A percentile compares a stretch with the other conserved stretches of the same genome.
Conservation (phyloP, 2,329 filamentous ascomycete species). For the Cladosporium sp. region DNA sequence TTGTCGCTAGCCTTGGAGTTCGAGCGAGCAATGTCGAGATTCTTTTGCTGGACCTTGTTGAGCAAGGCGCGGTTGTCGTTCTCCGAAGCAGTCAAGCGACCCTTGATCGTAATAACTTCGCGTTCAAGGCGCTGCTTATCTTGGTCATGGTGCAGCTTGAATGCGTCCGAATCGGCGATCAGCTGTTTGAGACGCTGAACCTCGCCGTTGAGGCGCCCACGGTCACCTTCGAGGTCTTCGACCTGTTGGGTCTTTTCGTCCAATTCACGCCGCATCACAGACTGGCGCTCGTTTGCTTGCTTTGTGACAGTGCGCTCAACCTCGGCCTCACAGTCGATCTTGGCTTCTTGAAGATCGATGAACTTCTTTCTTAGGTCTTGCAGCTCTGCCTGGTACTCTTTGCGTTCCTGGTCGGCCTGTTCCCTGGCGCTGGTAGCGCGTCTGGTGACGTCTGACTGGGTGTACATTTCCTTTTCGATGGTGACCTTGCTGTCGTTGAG, state of each 20-base stretch:
- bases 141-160: conserved; percentile 84
- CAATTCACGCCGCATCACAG: conserved; percentile 71
- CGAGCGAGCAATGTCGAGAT: conserved; percentile 88
- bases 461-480: conserved; percentile 96
- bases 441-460: conserved; percentile 85
- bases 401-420: conserved; percentile 78
- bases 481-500: conserved; percentile 94
- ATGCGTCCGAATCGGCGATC: conserved; percentile 83
- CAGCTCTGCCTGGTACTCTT: conserved; percentile 82
- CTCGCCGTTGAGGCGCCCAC: conserved; percentile 68
- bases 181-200: conserved; percentile 82
- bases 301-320: conserved; percentile 75
- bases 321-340: conserved; percentile 72
- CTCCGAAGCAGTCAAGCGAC: conserved; percentile 82
- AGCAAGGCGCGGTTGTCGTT: conserved; percentile 94
- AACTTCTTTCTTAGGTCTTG: conserved; percentile 78
- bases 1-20: conserved; percentile 80
- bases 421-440: conserved; percentile 77
- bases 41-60: conserved; percentile 97
- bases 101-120: conserved; percentile 86
- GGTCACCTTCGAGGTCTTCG: conserved; percentile 74
- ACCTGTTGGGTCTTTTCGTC: conserved; percentile 72
- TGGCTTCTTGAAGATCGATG: conserved; percentile 77
- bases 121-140: conserved; percentile 89
- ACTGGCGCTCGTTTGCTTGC: conserved; percentile 74